Conservation (phyloP, 1,284 basidiomycete species). For the Hypsizygus ulmarius region DNA sequence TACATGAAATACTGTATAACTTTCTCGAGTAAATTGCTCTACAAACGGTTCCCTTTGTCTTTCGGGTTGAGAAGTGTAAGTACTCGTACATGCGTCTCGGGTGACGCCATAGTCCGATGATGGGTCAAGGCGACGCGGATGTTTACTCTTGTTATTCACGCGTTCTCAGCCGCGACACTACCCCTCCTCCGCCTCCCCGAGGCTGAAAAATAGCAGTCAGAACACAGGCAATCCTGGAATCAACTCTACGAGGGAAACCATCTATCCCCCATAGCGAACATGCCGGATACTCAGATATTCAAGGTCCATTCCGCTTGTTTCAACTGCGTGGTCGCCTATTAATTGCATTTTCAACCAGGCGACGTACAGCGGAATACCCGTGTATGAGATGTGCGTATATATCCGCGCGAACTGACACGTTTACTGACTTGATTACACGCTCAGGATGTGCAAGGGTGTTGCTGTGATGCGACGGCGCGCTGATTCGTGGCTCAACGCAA, state of each 20-base stretch:
- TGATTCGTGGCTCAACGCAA: slow-evolving; percentile 98
- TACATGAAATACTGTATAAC: no score
- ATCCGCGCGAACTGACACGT: slow-evolving; percentile 35
- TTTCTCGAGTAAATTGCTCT: no score
- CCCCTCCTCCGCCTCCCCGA: slow-evolving; percentile 4
- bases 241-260: slow-evolving; percentile 1
- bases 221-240: not conserved
- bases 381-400: slow-evolving; percentile 76
- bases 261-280: slow-evolving; percentile 24
- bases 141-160: slow-evolving; percentile 58
- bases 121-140: slow-evolving; percentile 20
- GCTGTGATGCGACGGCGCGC: slow-evolving; percentile 96
- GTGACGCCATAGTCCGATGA: not conserved
- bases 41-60: no score
- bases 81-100: not conserved
- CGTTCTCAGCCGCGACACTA: slow-evolving; percentile 24
- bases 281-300: slow-evolving; percentile 81
- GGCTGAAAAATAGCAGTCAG: slow-evolving; percentile 2
- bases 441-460: slow-evolving; percentile 90
- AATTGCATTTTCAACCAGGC: slow-evolving; percentile 47
- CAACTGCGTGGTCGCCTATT: slow-evolving; percentile 17
- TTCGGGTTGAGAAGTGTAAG: no score
- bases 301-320: slow-evolving; percentile 47
- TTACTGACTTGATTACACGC: slow-evolving; percentile 33
- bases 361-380: slow-evolving; percentile 85